Base-by-base conservation (phyloP, 805 yeast genomes). In the Cephaloascus fragrans region DNA sequence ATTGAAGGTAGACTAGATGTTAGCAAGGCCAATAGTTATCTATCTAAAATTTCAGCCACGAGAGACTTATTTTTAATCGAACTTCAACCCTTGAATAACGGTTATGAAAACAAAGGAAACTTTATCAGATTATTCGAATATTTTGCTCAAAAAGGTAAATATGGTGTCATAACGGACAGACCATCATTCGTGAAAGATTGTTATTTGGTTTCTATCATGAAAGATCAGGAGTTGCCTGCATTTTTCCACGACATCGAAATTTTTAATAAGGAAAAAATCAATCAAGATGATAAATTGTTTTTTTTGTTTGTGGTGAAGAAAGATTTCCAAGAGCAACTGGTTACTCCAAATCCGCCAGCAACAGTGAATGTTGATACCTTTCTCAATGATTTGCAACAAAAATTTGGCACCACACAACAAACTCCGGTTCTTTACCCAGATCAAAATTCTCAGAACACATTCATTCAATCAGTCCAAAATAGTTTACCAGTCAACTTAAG, bases 1-100 rank as follows among this genome's bases (percentile, higher is more conserved):
- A 58, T 84, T 35, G 80, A 75, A 43, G 95, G 95, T 3, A 65
- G 87, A 40, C 62, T 86, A 35, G 78, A 74, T 48, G 50, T 62
- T 3, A 40, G 45, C 4, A 64, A 59, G 37, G 94, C 87, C 1
- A 75, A 71, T 39, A 61, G 60, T 10, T 85, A 85, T 50, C 56
- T 85, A 43, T 45, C 53, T 19, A 68, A 70, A 44, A 64, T 76
- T 16, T 48, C 62, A 1, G 47, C 55, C 6, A 59, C 79, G 1
- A 64, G 84, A 47, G 77, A 77, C 50, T 49, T 84, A 18, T 71
- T 67, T 16, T 47, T 81, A 16, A 61, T 75, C 28, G 70, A 73
- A 42, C 50, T 83, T 33, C 45, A 39, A 34, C 49, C 54, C 17
- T 62, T 46, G 42, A 47, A 56, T 36, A 51, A 57, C 44, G 52